Conservation (phyloP, 2,329 filamentous ascomycete genomes). For the Neobulgaria alba region DNA sequence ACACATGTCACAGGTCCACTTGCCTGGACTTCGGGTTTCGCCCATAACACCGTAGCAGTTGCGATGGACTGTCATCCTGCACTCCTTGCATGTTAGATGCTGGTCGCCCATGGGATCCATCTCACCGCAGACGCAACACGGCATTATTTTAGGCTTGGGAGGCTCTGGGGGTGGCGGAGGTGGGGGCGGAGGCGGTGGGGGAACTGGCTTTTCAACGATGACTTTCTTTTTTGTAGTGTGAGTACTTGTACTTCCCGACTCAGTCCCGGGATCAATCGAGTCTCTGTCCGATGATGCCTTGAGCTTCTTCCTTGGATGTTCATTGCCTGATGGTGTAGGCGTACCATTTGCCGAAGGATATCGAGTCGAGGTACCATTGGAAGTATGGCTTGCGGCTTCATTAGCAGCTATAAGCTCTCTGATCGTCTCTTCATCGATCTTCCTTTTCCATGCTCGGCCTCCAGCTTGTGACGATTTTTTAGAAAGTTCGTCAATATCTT, state of each 20-base stretch:
- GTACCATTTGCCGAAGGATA: slow-evolving; percentile 5
- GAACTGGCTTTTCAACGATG: slow-evolving; percentile 46
- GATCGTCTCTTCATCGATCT: slow-evolving; percentile 83
- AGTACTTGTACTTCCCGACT: slow-evolving; percentile 4
- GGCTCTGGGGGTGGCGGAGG: slow-evolving; percentile 65
- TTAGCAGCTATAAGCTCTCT: slow-evolving; percentile 62
- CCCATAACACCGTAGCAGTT: slow-evolving; percentile 82
- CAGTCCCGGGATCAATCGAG: slow-evolving; percentile 31
- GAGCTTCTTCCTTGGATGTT: slow-evolving; percentile 58
- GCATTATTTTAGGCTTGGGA: slow-evolving; percentile 68
- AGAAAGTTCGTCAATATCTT: slow-evolving; percentile 82
- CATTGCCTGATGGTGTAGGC: slow-evolving; percentile 27
- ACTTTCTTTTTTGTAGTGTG: slow-evolving; percentile 36
- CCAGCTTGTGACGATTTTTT: slow-evolving; percentile 78
- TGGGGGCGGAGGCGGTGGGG: slow-evolving; percentile 26
- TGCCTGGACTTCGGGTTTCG: slow-evolving; percentile 55
- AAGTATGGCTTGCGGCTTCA: slow-evolving; percentile 44
- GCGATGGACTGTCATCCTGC: slow-evolving; percentile 83
- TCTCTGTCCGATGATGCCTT: slow-evolving; percentile 47
- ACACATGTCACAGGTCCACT: slow-evolving; percentile 96
- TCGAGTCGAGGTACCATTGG: slow-evolving; percentile 22
- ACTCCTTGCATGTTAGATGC: slow-evolving; percentile 74
- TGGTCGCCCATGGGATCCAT: slow-evolving; percentile 64
- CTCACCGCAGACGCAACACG: slow-evolving; percentile 77
- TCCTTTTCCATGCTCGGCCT: slow-evolving; percentile 76